Evolutionary conservation across 1,284 basidiomycete genomes (phyloP).

Genomic region (Microbotryum violaceum): DNA sequence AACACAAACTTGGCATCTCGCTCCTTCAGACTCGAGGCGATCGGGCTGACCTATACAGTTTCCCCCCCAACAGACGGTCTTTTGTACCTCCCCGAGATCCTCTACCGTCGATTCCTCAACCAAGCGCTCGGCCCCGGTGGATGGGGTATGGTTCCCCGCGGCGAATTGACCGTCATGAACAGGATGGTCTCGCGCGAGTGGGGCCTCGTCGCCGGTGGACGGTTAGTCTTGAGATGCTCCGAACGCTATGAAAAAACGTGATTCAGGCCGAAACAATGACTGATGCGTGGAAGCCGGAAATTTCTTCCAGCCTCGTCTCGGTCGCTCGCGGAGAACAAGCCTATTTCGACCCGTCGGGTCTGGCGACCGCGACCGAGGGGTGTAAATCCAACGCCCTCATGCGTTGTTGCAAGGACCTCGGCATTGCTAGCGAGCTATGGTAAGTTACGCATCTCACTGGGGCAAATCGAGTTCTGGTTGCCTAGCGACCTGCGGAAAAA

Average conservation of each 20-base stretch:
- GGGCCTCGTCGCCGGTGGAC: conserved; percentile 84
- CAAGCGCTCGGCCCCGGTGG: conserved; percentile 92
- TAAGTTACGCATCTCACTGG: conserved; percentile 40
- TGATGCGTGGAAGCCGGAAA: neutral
- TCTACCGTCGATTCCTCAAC: conserved; percentile 91
- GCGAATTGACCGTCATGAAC: conserved; percentile 82
- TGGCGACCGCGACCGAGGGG: conserved; percentile 88
- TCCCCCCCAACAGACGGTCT: conserved; percentile 65
- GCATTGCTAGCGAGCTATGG: conserved; percentile 94
- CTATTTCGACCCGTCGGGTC: conserved; percentile 84
- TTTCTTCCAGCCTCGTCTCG: conserved; percentile 63
- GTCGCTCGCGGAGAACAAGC: conserved; percentile 94
- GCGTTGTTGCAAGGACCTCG: conserved; percentile 96
- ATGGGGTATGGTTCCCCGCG: conserved; percentile 91
- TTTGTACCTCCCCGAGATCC: conserved; percentile 94
- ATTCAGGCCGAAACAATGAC: too few species aligned
- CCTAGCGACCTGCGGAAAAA: neutral
- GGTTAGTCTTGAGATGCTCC: conserved; percentile 48
- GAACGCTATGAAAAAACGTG: too few species aligned
- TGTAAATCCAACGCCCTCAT: conserved; percentile 96
- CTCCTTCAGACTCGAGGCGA: neutral
- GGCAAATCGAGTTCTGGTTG: neutral
- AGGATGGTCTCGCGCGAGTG: conserved; percentile 89
- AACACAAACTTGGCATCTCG: neutral
- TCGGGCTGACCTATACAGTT: neutral